A percentile compares a stretch with the other conserved stretches of the same genome.
Conservation (phyloP, 2,329 filamentous ascomycete genomes). For the Nemania sp. region DNA sequence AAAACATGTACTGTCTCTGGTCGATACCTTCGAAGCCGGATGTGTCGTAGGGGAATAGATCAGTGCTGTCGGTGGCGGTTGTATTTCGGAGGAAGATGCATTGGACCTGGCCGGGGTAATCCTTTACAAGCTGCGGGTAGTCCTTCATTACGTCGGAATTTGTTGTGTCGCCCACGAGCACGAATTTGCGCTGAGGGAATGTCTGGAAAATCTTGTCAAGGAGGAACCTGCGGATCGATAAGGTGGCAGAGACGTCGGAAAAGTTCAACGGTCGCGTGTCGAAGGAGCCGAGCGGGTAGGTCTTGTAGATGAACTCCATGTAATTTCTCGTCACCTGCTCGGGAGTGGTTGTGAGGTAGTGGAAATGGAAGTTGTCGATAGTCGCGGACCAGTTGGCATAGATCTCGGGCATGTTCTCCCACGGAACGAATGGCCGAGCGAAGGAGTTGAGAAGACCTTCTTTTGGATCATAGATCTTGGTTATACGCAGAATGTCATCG, state of each 20-base stretch:
- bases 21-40: slow-evolving; percentile 69
- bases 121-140: slow-evolving; percentile 62
- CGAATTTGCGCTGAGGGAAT: slow-evolving; percentile 73
- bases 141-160: slow-evolving; percentile 77
- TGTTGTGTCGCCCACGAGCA: slow-evolving; percentile 75
- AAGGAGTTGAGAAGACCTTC: slow-evolving; percentile 78
- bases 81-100: slow-evolving; percentile 81
- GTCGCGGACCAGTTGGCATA: slow-evolving; percentile 75
- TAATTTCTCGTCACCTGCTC: slow-evolving; percentile 78
- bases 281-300: slow-evolving; percentile 75
- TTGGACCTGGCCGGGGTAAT: slow-evolving; percentile 72
- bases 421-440: slow-evolving; percentile 68
- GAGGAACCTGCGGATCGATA: slow-evolving; percentile 70
- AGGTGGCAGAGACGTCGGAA: slow-evolving; percentile 71
- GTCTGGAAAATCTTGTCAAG: slow-evolving; percentile 74
- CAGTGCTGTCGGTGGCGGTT: slow-evolving; percentile 64
- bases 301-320: slow-evolving; percentile 79
- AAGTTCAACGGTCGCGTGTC: slow-evolving; percentile 81
- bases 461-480: slow-evolving; percentile 76
- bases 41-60: slow-evolving; percentile 77
- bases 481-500: slow-evolving; percentile 78
- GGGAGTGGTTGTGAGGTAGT: slow-evolving; percentile 80
- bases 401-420: slow-evolving; percentile 80
- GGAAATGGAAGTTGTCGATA: slow-evolving; percentile 72
- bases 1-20: slow-evolving; percentile 77